Percentiles rank a stretch among this genome's conserved stretches.
These are phyloP conservation scores for Citrus hindsii DNA, from an alignment of 345 rosid genomes.

Conservation along the genomic window DNA sequence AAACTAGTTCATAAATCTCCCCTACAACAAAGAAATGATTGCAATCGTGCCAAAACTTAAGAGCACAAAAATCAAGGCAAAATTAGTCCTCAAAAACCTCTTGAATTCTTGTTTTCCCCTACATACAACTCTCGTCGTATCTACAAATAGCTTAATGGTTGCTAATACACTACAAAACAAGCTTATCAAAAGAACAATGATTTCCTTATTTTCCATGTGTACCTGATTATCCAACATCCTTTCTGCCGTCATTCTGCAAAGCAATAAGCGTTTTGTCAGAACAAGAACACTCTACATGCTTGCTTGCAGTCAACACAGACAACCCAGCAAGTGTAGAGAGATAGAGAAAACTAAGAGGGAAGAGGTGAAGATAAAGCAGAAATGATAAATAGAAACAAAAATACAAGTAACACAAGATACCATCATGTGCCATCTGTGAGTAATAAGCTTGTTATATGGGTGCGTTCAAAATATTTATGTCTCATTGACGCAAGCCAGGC, in stretches of 20 bases:
- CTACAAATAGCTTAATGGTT: constrained; percentile 32
- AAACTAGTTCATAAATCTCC: not conserved
- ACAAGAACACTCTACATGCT: not conserved
- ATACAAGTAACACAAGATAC: not conserved
- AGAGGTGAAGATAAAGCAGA: not conserved
- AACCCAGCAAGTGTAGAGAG: not conserved
- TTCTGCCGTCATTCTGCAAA: constrained; percentile 40
- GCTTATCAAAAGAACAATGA: constrained; percentile 33
- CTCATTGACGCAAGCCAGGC: not conserved
- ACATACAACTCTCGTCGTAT: constrained; percentile 21
- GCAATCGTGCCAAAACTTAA: constrained; percentile 23
- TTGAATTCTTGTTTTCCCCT: constrained; percentile 12
- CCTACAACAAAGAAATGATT: constrained; percentile 23
- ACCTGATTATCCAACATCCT: constrained; percentile 28
- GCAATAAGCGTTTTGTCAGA: not conserved
- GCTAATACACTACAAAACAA: constrained; percentile 35
- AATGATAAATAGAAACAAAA: not conserved
- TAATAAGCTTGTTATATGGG: not conserved
- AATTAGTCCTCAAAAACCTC: constrained; percentile 12
- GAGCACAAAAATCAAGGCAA: constrained; percentile 23
- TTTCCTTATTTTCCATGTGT: constrained; percentile 46
- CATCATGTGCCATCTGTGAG: not conserved
- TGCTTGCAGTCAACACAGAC: not conserved
- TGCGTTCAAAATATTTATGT: not conserved
- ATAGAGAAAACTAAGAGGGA: not conserved